Conservation (phyloP, 257 asterid genomes). For the Solanum rostratum region DNA sequence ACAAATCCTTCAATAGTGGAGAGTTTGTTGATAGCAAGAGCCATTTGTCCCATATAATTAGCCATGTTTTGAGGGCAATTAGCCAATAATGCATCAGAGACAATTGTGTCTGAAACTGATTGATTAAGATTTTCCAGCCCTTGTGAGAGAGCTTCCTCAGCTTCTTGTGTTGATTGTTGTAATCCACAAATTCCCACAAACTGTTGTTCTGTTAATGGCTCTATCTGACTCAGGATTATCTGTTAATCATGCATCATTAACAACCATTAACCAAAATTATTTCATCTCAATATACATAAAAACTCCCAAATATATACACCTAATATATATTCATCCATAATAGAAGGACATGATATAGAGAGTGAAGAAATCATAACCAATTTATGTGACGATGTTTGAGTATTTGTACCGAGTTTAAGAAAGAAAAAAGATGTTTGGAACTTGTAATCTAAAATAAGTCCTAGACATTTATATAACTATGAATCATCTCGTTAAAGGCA, state of each 20-base stretch:
- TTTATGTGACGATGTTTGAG: not conserved
- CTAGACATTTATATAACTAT: no score
- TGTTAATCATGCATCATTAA: not conserved
- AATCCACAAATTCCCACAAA: constrained; percentile 43
- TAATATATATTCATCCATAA: not conserved
- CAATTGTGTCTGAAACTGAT: constrained; percentile 45
- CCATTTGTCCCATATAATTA: constrained; percentile 62
- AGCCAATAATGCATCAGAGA: constrained; percentile 67
- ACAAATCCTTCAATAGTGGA: constrained; percentile 68
- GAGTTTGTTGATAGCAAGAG: constrained; percentile 68
- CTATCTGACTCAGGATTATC: constrained; percentile 52
- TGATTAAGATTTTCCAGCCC: constrained; percentile 57
- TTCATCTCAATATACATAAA: not conserved
- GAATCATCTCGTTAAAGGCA: not conserved
- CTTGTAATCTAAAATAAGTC: not conserved
- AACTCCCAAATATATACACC: not conserved
- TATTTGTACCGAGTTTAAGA: not conserved
- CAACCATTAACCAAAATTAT: not conserved
- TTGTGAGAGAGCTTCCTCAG: constrained; percentile 67
- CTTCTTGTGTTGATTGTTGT: constrained; percentile 66
- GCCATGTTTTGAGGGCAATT: constrained; percentile 38
- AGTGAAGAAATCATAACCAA: not conserved
- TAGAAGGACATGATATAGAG: not conserved
- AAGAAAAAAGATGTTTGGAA: not conserved
- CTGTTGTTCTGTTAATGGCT: constrained; percentile 71